Evolutionary conservation across 2,329 filamentous ascomycete genomes (phyloP), one percentile per base, ranked within the genome.

Genomic region (Neonectria magnoliae): DNA sequence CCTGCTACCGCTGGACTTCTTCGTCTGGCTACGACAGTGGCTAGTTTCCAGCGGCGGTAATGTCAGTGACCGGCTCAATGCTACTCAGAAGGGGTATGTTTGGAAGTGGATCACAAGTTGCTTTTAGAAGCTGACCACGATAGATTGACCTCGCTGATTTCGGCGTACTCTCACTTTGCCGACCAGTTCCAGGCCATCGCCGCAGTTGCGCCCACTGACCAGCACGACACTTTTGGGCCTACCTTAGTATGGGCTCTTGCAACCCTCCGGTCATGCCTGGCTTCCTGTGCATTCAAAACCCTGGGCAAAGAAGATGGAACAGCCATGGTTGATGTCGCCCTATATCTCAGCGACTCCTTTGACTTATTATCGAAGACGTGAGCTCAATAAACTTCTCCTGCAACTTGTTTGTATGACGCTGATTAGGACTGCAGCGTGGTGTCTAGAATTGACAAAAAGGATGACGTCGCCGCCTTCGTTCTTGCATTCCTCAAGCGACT

Each of bases 281-380:
- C 50, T 5, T 41, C 14, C 3, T 47, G 45, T 36, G 33, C 4
- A 20, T 57, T 41, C 16, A 44, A 27, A 14, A 5, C 16, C 3
- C 4, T 70, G 5, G 31, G 36, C 38, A 16, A 8, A 22, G 29
- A 45, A 13, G 69, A 71, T 13, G 68, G 70, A 33, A 6, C 25
- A 22, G 41, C 62, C n/a, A 51, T 69, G 31, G 45, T 70, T 38
- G 66, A 70, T 2, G 16, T 54, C n/a, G 57, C 64, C 7, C 18
- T 68, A 7, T 70, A 69, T 53, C 73, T 68, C 41, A 25, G 63
- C 0, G 57, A 70, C 13, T 57, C 63, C 1, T 8, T 29, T 6
- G 9, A 11, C 2, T 60, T 70, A 18, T 41, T 73, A 9, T 57
- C 45, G 1, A 42, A 65, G 13, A 64, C 5, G 66, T 70, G 53